Conservation (phyloP, 345 rosid genomes). For the Populus simonii region DNA sequence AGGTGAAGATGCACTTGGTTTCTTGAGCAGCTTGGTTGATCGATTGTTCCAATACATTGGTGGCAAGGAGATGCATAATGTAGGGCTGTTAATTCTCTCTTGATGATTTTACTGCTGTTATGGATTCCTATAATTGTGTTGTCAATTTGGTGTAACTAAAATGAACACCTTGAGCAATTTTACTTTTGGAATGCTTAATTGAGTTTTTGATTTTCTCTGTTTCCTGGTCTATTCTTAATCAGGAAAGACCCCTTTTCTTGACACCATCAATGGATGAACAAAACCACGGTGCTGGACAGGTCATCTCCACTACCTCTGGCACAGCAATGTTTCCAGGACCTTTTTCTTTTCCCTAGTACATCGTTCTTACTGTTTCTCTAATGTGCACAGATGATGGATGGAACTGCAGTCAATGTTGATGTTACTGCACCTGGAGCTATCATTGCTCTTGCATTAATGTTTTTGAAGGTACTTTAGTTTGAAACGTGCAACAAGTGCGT, state of each 20-base stretch:
- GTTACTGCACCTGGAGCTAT: constrained; percentile 97
- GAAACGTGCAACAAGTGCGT: background rate
- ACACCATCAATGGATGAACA: constrained; percentile 56
- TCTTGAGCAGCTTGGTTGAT: constrained; percentile 67
- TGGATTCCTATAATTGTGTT: background rate
- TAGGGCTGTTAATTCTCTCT: constrained; percentile 33
- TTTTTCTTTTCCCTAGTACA: background rate
- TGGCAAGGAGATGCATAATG: constrained; percentile 71
- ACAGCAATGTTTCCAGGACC: constrained; percentile 2
- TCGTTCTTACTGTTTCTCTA: background rate
- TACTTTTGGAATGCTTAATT: background rate
- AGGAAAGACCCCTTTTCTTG: constrained; percentile 61
- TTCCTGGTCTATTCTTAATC: constrained; percentile 25
- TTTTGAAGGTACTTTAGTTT: constrained; percentile 57
- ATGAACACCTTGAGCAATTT: constrained; percentile 3
- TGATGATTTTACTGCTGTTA: constrained; percentile 8
- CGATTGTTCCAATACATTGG: constrained; percentile 82
- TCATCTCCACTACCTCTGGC: constrained; percentile 29
- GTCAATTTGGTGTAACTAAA: constrained; percentile 17
- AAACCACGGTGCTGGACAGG: constrained; percentile 72
- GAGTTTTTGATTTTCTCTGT: constrained; percentile 8
- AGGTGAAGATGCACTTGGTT: constrained; percentile 78
- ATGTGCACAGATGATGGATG: constrained; percentile 71
- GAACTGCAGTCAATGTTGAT: constrained; percentile 70
- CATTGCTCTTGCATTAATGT: constrained; percentile 88